Evolutionary conservation across 2,329 filamentous ascomycete species (phyloP).

Genomic region (Claviceps sorghi): DNA sequence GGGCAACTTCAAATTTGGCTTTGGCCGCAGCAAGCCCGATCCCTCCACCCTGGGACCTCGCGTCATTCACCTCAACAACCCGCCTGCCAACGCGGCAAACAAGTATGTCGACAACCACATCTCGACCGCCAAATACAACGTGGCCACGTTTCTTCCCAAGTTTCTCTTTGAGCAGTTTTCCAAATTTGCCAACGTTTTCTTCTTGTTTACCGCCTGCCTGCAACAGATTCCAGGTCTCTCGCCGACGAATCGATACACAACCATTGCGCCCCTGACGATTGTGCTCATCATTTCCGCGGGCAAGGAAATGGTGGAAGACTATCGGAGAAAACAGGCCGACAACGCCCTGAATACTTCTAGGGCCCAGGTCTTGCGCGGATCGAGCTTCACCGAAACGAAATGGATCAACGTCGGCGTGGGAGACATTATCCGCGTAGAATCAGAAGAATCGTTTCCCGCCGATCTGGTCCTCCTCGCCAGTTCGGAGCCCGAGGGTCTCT

Average conservation of each 20-base stretch:
- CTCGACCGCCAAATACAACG: conserved; percentile 94
- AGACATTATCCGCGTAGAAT: conserved; percentile 84
- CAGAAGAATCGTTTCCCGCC: conserved; percentile 87
- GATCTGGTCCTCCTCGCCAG: conserved; percentile 85
- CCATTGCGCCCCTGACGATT: conserved; percentile 81
- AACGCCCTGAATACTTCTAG: conserved; percentile 77
- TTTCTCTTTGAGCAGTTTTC: conserved; percentile 98
- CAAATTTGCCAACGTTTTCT: conserved; percentile 98
- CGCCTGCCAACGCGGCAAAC: conserved; percentile 74
- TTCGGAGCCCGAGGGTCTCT: conserved; percentile 92
- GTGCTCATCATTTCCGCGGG: conserved; percentile 89
- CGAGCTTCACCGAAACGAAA: conserved; percentile 69
- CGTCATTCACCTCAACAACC: conserved; percentile 92
- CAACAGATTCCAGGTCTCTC: conserved; percentile 94
- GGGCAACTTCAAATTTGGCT: conserved; percentile 81
- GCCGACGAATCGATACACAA: conserved; percentile 90
- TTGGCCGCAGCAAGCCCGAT: conserved; percentile 71
- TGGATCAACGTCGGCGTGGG: conserved; percentile 92
- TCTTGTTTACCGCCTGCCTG: conserved; percentile 87
- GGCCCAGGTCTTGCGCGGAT: conserved; percentile 68
- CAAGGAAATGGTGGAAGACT: conserved; percentile 91
- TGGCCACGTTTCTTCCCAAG: conserved; percentile 85
- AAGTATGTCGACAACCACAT: conserved; percentile 96
- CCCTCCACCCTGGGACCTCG: conserved; percentile 82
- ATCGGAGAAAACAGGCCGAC: conserved; percentile 76